A percentile compares a stretch with the other conserved stretches of the same genome.
These are phyloP conservation scores for Giardia duodenalis DNA, from an alignment of 208 protist genomes.

Conservation along the genomic window DNA sequence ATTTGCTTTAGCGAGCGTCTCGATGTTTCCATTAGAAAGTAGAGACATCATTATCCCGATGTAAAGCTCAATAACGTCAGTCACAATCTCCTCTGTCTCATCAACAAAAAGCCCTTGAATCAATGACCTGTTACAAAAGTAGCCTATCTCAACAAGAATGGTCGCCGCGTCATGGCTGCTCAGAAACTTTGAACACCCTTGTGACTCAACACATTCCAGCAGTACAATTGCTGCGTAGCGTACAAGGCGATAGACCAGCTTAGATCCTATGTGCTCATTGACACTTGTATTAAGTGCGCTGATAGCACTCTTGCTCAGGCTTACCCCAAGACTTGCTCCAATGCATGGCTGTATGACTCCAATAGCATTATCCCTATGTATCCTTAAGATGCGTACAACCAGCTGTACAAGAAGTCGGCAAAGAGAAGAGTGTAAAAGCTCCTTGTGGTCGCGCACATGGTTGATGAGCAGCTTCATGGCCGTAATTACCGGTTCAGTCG, in stretches of 20 bases:
- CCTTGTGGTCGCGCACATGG: not conserved
- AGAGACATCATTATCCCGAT: not conserved
- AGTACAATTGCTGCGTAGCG: not conserved
- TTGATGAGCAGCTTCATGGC: not conserved
- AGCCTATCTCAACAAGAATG: not conserved
- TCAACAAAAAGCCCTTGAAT: not conserved
- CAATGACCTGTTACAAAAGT: not conserved
- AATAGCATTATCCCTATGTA: not conserved
- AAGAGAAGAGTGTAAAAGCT: not conserved
- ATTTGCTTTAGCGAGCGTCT: not conserved
- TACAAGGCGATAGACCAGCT: not conserved
- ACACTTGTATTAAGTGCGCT: too few species aligned
- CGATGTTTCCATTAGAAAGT: not conserved
- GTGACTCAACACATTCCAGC: not conserved
- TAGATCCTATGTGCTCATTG: too few species aligned
- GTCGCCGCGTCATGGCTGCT: not conserved
- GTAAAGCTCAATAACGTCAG: not conserved
- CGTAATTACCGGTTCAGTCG: not conserved
- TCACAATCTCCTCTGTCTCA: not conserved
- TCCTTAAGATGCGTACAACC: not conserved
- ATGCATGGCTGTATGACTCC: too few species aligned
- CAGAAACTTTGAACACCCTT: not conserved
- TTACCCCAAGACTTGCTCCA: too few species aligned
- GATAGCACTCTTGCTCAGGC: too few species aligned
- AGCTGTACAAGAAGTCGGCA: not conserved